Conservation (phyloP, 768 basidiomycete species). For the Hericium coralloides region DNA sequence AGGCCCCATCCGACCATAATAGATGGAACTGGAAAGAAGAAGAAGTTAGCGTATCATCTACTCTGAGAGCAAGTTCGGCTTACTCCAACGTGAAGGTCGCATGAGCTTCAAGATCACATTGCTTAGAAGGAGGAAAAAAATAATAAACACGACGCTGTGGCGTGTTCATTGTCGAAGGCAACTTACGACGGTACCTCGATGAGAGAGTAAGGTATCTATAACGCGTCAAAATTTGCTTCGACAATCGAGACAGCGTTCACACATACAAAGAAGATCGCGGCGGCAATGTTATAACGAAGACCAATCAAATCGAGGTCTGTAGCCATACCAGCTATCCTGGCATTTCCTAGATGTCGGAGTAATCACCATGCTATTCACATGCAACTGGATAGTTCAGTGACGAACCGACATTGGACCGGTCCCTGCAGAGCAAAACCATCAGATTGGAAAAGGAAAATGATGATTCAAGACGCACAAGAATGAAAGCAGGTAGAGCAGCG, state of each 20-base stretch:
- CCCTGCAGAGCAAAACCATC: conserved; percentile 1
- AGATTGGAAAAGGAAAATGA: not conserved
- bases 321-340: conserved; percentile 35
- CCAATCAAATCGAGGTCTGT: conserved; percentile 27
- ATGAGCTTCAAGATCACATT: conserved; percentile 30
- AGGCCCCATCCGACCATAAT: conserved; percentile 33
- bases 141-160: too few relatives aligned
- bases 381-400: not conserved
- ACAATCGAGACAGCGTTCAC: not conserved
- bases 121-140: conserved; percentile 10
- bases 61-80: conserved; percentile 2
- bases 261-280: conserved; percentile 30
- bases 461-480: conserved; percentile 8
- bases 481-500: conserved; percentile 11
- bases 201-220: conserved; percentile 28
- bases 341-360: conserved; percentile 7
- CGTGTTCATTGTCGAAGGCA: not conserved
- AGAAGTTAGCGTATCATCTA: not conserved
- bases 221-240: not conserved
- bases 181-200: conserved; percentile 31
- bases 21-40: conserved; percentile 26
- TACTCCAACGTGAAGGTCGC: conserved; percentile 29
- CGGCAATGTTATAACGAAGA: conserved; percentile 27
- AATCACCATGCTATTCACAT: not conserved
- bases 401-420: conserved; percentile 14